These are phyloP conservation scores for Cyphellophora europaea DNA, from an alignment of 2,329 filamentous ascomycete species.

Conservation along the genomic window DNA sequence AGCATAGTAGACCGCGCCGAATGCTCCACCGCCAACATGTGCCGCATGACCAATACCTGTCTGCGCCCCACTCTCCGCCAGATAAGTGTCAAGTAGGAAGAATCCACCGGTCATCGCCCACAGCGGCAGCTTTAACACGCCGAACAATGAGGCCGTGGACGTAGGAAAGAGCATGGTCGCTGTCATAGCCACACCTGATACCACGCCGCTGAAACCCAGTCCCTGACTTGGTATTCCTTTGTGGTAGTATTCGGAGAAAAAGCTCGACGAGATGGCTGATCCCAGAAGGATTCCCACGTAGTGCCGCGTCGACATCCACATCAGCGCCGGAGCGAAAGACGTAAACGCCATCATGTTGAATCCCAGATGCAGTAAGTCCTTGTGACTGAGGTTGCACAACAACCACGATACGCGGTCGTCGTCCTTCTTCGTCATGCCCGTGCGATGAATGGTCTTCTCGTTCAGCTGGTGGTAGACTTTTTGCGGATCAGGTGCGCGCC, in stretches of 20 bases:
- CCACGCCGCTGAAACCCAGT: slow-evolving; percentile 4
- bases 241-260: slow-evolving; percentile 1
- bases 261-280: neutral
- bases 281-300: slow-evolving; percentile 3
- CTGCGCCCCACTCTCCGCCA: neutral
- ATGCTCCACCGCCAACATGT: slow-evolving; percentile 4
- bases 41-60: slow-evolving; percentile 1
- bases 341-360: slow-evolving; percentile 4
- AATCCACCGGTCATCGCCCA: slow-evolving; percentile 1
- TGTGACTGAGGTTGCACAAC: neutral
- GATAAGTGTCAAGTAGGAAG: slow-evolving; percentile 3
- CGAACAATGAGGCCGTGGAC: neutral
- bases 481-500: neutral
- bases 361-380: slow-evolving; percentile 1
- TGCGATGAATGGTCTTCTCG: neutral
- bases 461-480: neutral
- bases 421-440: neutral
- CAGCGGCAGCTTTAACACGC: slow-evolving; percentile 3
- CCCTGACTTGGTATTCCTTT: neutral
- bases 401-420: slow-evolving; percentile 1
- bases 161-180: slow-evolving; percentile 4
- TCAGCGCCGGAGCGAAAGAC: slow-evolving; percentile 3
- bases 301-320: slow-evolving; percentile 1
- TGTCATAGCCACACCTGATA: slow-evolving; percentile 1
- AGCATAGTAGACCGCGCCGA: slow-evolving; percentile 5